Conservation (phyloP, 805 yeast genomes). For the Candida hispaniensis region DNA sequence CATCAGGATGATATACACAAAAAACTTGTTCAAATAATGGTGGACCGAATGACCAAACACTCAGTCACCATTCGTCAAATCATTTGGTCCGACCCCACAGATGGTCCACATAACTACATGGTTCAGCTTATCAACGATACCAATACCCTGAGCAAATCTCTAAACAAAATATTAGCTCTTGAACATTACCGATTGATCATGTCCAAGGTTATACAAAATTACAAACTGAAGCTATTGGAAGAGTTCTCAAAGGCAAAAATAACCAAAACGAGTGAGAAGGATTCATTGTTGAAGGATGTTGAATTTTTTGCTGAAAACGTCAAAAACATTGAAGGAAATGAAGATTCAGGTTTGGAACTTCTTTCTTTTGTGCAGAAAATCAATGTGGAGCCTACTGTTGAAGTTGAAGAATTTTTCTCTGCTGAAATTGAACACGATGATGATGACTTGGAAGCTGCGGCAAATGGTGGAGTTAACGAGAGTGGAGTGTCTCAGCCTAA, state of each 20-base stretch:
- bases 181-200: constrained; percentile 33
- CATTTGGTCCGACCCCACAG: constrained; percentile 42
- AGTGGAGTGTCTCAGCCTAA: too few relatives aligned
- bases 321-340: constrained; percentile 36
- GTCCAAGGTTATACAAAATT: constrained; percentile 37
- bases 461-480: background rate
- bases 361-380: constrained; percentile 6
- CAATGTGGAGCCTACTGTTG: constrained; percentile 9
- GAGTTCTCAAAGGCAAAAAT: constrained; percentile 38
- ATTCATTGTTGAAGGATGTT: constrained; percentile 46
- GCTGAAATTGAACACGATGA: constrained; percentile 12
- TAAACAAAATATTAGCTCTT: constrained; percentile 47
- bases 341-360: constrained; percentile 13
- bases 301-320: constrained; percentile 55
- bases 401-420: constrained; percentile 8
- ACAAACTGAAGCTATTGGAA: constrained; percentile 44
- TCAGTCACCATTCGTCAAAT: constrained; percentile 29
- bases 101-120: constrained; percentile 53
- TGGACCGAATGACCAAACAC: constrained; percentile 47
- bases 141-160: constrained; percentile 47
- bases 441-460: constrained; percentile 1
- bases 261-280: constrained; percentile 25
- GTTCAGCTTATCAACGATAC: constrained; percentile 56
- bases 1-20: constrained; percentile 54
- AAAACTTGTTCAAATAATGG: constrained; percentile 61